Percentiles rank a stretch among this genome's conserved stretches.
Evolutionary conservation across 2,329 filamentous ascomycete species (phyloP).

Genomic region (Nemania diffusa): DNA sequence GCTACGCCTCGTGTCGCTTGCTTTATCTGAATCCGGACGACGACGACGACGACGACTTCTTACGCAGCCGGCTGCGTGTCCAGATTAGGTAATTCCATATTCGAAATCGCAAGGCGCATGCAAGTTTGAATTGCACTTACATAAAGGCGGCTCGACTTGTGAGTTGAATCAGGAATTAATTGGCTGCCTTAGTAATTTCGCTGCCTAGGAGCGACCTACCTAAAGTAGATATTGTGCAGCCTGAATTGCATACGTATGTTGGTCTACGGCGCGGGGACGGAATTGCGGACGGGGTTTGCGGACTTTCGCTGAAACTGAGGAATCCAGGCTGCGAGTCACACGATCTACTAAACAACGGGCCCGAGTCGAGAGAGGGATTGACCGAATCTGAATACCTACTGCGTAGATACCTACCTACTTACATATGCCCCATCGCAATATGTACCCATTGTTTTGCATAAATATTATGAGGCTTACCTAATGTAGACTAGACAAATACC

Average conservation of each 20-base stretch:
- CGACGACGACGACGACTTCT: conserved; percentile 13
- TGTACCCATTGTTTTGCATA: not conserved
- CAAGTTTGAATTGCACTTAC: not conserved
- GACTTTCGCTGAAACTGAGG: conserved; percentile 22
- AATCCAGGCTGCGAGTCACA: conserved; percentile 25
- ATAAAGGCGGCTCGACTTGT: not conserved
- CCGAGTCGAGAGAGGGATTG: conserved; percentile 10
- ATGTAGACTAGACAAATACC: not conserved
- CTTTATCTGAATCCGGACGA: conserved; percentile 29
- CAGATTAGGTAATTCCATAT: conserved; percentile 2
- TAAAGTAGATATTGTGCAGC: not conserved
- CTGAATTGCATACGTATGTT: conserved; percentile 1
- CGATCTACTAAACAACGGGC: conserved; percentile 15
- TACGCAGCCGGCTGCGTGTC: conserved; percentile 18
- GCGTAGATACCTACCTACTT: not conserved
- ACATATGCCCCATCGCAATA: not conserved
- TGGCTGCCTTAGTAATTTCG: conserved; percentile 26
- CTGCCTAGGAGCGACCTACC: conserved; percentile 19
- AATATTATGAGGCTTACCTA: not conserved
- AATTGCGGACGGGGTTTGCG: conserved; percentile 25
- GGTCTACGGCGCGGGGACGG: conserved; percentile 21
- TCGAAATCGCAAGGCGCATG: not conserved
- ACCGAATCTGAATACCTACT: not conserved
- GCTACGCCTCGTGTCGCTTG: conserved; percentile 29
- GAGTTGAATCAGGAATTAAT: not conserved